These are phyloP conservation scores for Lentinula lateritia DNA, from an alignment of 768 basidiomycete genomes.

Conservation along the genomic window DNA sequence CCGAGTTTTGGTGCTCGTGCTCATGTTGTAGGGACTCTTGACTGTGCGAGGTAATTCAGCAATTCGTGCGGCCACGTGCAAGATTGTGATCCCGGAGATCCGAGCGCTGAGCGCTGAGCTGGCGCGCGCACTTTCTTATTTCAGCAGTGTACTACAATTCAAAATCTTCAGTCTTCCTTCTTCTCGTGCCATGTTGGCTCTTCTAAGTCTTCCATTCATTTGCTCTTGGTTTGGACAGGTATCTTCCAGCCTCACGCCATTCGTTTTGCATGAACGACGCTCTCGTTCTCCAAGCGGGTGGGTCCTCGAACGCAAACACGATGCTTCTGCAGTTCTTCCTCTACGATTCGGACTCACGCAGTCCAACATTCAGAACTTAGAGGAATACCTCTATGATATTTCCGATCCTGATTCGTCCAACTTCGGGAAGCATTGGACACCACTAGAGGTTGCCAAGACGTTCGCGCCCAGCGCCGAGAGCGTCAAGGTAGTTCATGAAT, in stretches of 20 bases:
- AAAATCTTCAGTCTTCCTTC: background rate
- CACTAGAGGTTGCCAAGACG: conserved; percentile 30
- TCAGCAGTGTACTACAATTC: too few species aligned
- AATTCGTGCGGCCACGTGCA: background rate
- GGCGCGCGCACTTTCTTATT: too few species aligned
- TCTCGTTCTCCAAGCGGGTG: conserved; percentile 25
- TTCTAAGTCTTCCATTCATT: background rate
- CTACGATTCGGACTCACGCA: conserved; percentile 42
- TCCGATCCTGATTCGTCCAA: conserved; percentile 36
- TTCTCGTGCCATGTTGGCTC: background rate
- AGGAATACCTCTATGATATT: conserved; percentile 34
- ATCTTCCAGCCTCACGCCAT: background rate
- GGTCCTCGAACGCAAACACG: conserved; percentile 22
- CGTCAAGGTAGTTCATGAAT: conserved; percentile 29
- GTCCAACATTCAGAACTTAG: conserved; percentile 32
- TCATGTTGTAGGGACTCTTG: too few species aligned
- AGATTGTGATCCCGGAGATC: background rate
- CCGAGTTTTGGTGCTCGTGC: too few species aligned
- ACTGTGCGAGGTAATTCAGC: too few species aligned
- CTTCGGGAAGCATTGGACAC: conserved; percentile 43
- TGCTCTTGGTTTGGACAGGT: conserved; percentile 1
- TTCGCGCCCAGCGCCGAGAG: conserved; percentile 36
- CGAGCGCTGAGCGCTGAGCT: too few species aligned
- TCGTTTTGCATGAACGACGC: conserved; percentile 34
- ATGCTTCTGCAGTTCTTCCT: conserved; percentile 28